phyloP scores from a whole-genome alignment of 2,329 filamentous ascomycete genomes.

The Ceratocystis variospora region DNA sequence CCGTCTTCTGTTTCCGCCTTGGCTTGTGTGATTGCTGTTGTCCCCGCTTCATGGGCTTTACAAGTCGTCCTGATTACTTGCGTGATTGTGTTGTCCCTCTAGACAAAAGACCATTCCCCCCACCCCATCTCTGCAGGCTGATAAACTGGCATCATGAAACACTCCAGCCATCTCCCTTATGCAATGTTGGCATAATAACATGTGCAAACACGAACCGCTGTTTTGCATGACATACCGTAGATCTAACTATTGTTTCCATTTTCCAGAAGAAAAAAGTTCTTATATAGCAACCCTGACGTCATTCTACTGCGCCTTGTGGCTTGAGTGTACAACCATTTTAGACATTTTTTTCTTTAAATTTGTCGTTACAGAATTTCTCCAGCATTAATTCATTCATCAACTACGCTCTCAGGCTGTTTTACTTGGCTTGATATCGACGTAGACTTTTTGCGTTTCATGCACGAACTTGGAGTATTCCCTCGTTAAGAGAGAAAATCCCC shows the following conservation, averaged over 20 bases:
- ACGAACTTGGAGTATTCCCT: too few relatives aligned
- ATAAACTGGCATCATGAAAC: background rate
- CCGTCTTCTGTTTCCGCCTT: too few relatives aligned
- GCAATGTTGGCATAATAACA: background rate
- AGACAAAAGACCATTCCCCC: too few relatives aligned
- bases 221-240: background rate
- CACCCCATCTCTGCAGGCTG: background rate
- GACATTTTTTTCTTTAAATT: background rate
- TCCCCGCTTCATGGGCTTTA: too few relatives aligned
- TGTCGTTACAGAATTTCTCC: background rate
- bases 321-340: background rate
- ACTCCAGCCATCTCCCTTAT: slow-evolving; percentile 3
- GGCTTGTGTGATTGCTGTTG: too few relatives aligned
- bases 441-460: too few relatives aligned
- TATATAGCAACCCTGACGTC: background rate
- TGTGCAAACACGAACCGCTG: background rate
- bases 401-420: background rate
- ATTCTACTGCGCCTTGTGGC: background rate
- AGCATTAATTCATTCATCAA: background rate
- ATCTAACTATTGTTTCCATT: background rate
- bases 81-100: too few relatives aligned
- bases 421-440: background rate
- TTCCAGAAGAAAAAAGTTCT: background rate
- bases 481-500: too few relatives aligned
- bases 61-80: too few relatives aligned